Evolutionary conservation across 2,329 filamentous ascomycete genomes (phyloP).

Genomic region (Stachybotrys echinatus): DNA sequence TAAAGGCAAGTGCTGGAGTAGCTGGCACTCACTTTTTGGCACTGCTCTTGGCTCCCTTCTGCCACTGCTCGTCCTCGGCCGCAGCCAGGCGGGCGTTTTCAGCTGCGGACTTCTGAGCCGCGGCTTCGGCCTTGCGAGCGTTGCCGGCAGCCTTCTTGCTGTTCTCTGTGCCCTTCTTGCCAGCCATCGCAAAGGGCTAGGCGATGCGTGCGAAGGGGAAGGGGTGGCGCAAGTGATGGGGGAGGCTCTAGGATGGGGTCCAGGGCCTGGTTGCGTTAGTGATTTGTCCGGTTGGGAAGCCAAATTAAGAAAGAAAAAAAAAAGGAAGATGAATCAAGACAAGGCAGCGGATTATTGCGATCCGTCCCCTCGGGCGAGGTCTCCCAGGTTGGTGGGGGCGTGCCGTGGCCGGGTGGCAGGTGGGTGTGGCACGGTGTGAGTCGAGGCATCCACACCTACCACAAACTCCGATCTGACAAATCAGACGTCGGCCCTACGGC

Average conservation of each 20-base stretch:
- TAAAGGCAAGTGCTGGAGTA: background rate
- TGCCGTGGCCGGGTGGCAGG: background rate
- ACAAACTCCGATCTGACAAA: too few relatives aligned
- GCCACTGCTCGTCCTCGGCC: conserved; percentile 73
- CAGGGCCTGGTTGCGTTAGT: background rate
- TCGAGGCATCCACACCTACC: too few relatives aligned
- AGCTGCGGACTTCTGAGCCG: conserved; percentile 70
- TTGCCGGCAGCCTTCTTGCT: conserved; percentile 88
- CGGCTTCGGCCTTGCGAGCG: conserved; percentile 86
- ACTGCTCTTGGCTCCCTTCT: conserved; percentile 77
- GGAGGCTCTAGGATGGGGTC: background rate
- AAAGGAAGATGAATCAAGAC: too few relatives aligned
- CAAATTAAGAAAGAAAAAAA: background rate
- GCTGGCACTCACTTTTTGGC: conserved; percentile 70
- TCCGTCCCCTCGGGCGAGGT: background rate
- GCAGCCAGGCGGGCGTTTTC: conserved; percentile 61
- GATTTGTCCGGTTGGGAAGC: background rate
- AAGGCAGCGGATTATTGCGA: background rate
- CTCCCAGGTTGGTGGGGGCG: background rate
- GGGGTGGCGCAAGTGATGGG: conserved; percentile 3
- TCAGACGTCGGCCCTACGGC: too few relatives aligned
- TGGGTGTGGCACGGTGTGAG: too few relatives aligned
- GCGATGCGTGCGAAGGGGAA: conserved; percentile 7
- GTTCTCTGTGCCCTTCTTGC: conserved; percentile 71
- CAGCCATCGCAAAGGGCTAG: conserved; percentile 49